A percentile compares a stretch with the other conserved stretches of the same genome.
Conservation (phyloP, 176 grass and related monocot species). For the Dactylis glomerata region DNA sequence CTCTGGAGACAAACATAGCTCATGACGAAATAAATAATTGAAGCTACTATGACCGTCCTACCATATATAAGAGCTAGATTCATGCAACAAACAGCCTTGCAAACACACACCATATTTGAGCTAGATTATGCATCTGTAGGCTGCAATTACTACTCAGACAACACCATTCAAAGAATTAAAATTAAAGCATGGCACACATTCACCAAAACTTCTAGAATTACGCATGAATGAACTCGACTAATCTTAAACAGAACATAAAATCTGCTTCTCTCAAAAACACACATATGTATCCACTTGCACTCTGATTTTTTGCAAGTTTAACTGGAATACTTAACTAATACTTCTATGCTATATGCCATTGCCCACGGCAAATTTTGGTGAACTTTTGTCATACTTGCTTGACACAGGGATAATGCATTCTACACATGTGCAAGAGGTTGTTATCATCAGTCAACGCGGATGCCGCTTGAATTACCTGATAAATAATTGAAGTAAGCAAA, state of each 20-base stretch:
- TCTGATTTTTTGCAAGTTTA: background rate
- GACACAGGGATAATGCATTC: constrained; percentile 60
- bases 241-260: background rate
- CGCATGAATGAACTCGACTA: background rate
- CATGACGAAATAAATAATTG: background rate
- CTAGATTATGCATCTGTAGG: background rate
- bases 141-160: background rate
- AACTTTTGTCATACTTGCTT: constrained; percentile 82
- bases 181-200: background rate
- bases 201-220: background rate
- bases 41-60: background rate
- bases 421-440: constrained; percentile 36
- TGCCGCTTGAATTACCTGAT: background rate
- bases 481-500: background rate
- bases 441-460: background rate
- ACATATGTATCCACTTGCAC: background rate
- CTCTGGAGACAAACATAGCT: background rate
- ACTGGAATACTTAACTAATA: background rate
- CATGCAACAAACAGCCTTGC: background rate
- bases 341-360: constrained; percentile 57
- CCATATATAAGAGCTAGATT: background rate
- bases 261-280: background rate
- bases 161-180: background rate
- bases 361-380: constrained; percentile 85
- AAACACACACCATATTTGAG: background rate